Evolutionary conservation across 192 early-diverging fungal species (phyloP).

Genomic region (Gonapodya sp.): DNA sequence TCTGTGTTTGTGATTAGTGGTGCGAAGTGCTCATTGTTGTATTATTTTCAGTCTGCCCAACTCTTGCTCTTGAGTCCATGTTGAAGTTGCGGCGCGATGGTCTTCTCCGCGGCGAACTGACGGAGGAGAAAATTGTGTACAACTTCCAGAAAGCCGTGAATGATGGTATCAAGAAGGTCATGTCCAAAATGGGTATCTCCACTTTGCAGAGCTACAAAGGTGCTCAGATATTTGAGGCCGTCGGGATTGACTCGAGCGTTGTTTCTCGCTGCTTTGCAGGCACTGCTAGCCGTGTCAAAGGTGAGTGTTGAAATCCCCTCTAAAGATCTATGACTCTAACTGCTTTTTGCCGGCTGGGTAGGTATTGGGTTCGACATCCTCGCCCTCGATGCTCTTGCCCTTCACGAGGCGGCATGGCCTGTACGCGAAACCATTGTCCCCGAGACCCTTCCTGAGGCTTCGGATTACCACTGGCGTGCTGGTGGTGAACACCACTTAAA

Average conservation of each 20-base stretch:
- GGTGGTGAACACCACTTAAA: constrained; percentile 89
- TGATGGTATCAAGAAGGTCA: constrained; percentile 95
- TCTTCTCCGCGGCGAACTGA: constrained; percentile 43
- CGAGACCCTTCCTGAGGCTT: constrained; percentile 75
- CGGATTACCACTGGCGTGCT: constrained; percentile 94
- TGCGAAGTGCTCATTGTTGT: neutral
- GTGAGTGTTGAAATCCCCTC: constrained; percentile 59
- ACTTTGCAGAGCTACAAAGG: constrained; percentile 97
- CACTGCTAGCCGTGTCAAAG: constrained; percentile 91
- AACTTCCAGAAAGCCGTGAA: constrained; percentile 82
- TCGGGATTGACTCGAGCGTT: constrained; percentile 81
- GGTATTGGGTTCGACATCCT: constrained; percentile 37
- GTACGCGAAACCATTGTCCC: constrained; percentile 50
- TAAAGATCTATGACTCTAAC: too few species aligned
- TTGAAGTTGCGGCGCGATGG: constrained; percentile 81
- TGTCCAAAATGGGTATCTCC: constrained; percentile 99
- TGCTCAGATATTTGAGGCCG: constrained; percentile 96
- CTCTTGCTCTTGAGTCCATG: constrained; percentile 82
- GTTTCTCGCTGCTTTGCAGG: constrained; percentile 87
- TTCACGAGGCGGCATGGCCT: constrained; percentile 80
- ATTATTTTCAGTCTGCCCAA: constrained; percentile 60
- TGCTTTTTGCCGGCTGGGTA: neutral
- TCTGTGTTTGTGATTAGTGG: neutral
- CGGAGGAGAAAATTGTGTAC: constrained; percentile 58
- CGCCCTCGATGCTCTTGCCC: constrained; percentile 74